Evolutionary conservation across 2,329 filamentous ascomycete species (phyloP).

Genomic region (Aspergillus jensenii): DNA sequence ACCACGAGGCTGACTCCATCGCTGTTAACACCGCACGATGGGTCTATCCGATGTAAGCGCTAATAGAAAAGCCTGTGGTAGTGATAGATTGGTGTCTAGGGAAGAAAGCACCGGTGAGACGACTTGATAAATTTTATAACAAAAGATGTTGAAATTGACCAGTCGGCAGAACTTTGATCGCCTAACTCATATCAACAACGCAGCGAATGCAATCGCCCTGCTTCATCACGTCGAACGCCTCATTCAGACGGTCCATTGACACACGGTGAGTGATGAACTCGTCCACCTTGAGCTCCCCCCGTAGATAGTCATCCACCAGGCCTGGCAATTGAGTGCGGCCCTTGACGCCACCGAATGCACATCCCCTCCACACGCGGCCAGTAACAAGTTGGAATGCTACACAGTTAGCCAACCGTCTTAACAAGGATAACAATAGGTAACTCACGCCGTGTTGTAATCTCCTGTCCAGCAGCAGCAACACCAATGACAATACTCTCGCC

Average conservation of each 20-base stretch:
- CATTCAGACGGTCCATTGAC: constrained; percentile 78
- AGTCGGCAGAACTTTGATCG: too few species aligned
- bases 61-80: too few species aligned
- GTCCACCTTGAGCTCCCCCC: constrained; percentile 90
- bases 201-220: constrained; percentile 94
- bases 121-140: too few species aligned
- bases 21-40: too few species aligned
- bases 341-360: constrained; percentile 97
- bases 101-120: too few species aligned
- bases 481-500: constrained; percentile 97
- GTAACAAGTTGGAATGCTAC: constrained; percentile 97
- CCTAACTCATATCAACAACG: constrained; percentile 63
- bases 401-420: constrained; percentile 5
- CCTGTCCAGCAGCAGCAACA: constrained; percentile 92
- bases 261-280: constrained; percentile 99
- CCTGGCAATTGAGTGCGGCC: constrained; percentile 86
- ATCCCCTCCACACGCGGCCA: constrained; percentile 95
- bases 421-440: background rate
- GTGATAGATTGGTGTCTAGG: too few species aligned
- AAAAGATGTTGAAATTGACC: too few species aligned
- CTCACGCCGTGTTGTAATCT: constrained; percentile 90
- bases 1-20: too few species aligned
- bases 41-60: too few species aligned
- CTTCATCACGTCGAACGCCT: constrained; percentile 92
- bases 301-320: constrained; percentile 86